Percentiles rank a stretch among this genome's conserved stretches.
These are phyloP conservation scores for Collybia sordida DNA, from an alignment of 768 basidiomycete genomes.

Conservation along the genomic window DNA sequence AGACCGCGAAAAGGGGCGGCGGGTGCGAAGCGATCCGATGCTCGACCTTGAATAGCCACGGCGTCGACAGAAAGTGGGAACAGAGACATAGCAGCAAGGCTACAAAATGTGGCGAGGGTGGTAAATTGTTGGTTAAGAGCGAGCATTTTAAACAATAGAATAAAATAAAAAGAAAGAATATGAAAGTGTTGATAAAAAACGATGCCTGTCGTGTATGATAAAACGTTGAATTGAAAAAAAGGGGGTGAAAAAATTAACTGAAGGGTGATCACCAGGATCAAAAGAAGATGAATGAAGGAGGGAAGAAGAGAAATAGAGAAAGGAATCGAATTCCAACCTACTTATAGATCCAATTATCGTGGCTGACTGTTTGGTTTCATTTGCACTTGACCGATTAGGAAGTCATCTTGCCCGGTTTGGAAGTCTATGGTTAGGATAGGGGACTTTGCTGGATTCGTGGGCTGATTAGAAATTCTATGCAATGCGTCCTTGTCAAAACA, in stretches of 20 bases:
- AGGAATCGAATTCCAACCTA: slow-evolving; percentile 10
- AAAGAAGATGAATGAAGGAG: slow-evolving; percentile 34
- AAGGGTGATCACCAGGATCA: slow-evolving; percentile 57
- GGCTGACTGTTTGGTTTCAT: slow-evolving; percentile 17
- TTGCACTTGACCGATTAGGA: slow-evolving; percentile 7
- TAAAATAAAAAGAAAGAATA: slow-evolving; percentile 7
- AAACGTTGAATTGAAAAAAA: slow-evolving; percentile 19
- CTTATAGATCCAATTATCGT: slow-evolving; percentile 20
- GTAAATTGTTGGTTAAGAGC: slow-evolving; percentile 47
- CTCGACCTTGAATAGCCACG: slow-evolving; percentile 31
- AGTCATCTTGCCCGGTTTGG: no score
- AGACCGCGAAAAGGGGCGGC: background rate
- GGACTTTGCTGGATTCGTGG: no score
- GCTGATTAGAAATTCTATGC: no score
- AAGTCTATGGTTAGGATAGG: no score
- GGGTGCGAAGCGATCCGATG: background rate
- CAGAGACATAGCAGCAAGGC: slow-evolving; percentile 41
- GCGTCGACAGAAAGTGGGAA: slow-evolving; percentile 35
- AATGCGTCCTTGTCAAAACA: no score
- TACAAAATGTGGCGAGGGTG: slow-evolving; percentile 42
- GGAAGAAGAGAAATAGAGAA: slow-evolving; percentile 24
- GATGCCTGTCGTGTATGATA: slow-evolving; percentile 24
- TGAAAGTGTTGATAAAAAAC: slow-evolving; percentile 11
- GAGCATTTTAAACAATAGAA: slow-evolving; percentile 41
- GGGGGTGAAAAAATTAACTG: slow-evolving; percentile 4